Conservation (phyloP, 164 flowering plant genomes). For the Aristolochia californica region DNA sequence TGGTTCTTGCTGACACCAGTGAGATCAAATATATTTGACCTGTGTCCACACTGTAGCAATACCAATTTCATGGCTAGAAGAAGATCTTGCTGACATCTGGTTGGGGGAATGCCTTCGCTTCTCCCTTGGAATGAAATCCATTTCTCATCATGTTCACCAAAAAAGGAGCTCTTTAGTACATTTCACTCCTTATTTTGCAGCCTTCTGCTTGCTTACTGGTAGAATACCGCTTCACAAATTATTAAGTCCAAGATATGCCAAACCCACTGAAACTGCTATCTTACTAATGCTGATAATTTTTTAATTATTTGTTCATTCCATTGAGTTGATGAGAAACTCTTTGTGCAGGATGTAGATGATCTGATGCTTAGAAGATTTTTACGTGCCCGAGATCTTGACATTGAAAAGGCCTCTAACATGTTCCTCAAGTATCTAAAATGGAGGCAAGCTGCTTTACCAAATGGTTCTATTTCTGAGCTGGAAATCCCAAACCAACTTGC, state of each 20-base stretch:
- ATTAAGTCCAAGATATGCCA: background rate
- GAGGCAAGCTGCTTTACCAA: constrained; percentile 51
- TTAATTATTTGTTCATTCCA: background rate
- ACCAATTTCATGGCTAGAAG: too few relatives aligned
- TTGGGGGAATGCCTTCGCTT: too few relatives aligned
- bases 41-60: too few relatives aligned
- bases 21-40: too few relatives aligned
- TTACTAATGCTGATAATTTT: too few relatives aligned
- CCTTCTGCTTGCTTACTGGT: too few relatives aligned
- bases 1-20: too few relatives aligned
- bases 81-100: too few relatives aligned
- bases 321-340: background rate
- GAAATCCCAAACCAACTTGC: constrained; percentile 46
- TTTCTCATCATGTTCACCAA: too few relatives aligned
- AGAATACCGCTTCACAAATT: background rate
- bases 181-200: too few relatives aligned
- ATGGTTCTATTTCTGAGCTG: constrained; percentile 40
- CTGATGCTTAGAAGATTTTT: constrained; percentile 65
- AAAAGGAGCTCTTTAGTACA: too few relatives aligned
- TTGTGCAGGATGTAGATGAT: constrained; percentile 54
- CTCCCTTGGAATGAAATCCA: too few relatives aligned
- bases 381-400: constrained; percentile 63
- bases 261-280: background rate
- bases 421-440: constrained; percentile 61
- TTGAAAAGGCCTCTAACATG: constrained; percentile 51